Base-by-base conservation (phyloP, 306 rosid species). In the Prunus armeniaca region DNA sequence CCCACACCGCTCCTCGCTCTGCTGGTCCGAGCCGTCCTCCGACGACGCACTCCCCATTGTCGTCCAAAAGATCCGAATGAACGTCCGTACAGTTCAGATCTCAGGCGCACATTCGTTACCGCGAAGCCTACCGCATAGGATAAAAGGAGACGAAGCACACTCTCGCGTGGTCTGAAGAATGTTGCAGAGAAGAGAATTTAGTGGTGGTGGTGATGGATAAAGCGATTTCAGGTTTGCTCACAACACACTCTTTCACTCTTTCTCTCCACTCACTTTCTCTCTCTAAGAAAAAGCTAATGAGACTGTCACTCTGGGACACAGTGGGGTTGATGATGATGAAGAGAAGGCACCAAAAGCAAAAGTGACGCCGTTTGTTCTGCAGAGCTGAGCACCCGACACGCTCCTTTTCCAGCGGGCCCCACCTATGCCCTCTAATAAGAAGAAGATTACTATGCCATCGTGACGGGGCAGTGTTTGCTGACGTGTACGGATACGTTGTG, bases 1-100 rank as follows among this genome's bases (percentile, higher is more conserved):
- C 0, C 97, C 98, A 41, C 97, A 91, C 18, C 97, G 87, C 24
- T 92, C 91, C 30, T 93, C 91, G 65, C 96, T 91, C 74, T 84
- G 91, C 76, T 86, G 93, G 76, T 91, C 97, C 49, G 97, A 87
- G 34, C 71, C 86, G 56, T 91, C 98, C 38, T 91, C 98, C 20
- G 87, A 83, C 9, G 97, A 89, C 73, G 86, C 88, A 71, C 90
- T 91, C 14, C 83, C 96, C 98, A 93, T 93, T 54, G 82, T 30
- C 45, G 67, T 63, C 6, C 49, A 1, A 24, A 38, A 54, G 15
- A 34, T 17, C 62, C 60, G 27, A n/a, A 63, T 38, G 43, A 28
- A 7, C 20, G n/a, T 63, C 67, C 14, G 12, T 38, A 25, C n/a
- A n/a, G 46, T 11, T 0, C 67, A 71, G 82, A 81, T 81, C 85